Evolutionary conservation across 2,329 filamentous ascomycete species (phyloP).

Genomic region (Fusarium acutatum): DNA sequence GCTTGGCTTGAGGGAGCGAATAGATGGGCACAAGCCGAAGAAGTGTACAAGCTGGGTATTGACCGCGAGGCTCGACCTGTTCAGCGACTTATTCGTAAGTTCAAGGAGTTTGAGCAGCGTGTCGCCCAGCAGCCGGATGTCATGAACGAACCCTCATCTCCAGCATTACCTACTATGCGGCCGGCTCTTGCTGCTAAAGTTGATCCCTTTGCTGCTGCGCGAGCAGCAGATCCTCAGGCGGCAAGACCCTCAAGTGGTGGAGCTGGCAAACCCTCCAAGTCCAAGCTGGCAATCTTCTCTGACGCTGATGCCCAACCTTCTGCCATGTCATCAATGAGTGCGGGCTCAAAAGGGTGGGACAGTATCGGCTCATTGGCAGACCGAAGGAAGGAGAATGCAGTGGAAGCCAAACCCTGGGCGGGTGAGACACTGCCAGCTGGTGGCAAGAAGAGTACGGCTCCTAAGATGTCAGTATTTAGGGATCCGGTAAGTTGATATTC

Average conservation of each 20-base stretch:
- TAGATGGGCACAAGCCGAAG: slow-evolving; percentile 89
- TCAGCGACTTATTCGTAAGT: slow-evolving; percentile 86
- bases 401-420: slow-evolving; percentile 88
- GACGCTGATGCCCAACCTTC: slow-evolving; percentile 73
- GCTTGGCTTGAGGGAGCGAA: slow-evolving; percentile 87
- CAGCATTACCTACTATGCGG: slow-evolving; percentile 83
- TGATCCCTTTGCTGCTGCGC: slow-evolving; percentile 76
- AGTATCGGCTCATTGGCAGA: slow-evolving; percentile 87
- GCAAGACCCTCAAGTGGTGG: slow-evolving; percentile 59
- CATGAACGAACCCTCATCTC: slow-evolving; percentile 77
- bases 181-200: slow-evolving; percentile 86
- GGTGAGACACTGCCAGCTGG: slow-evolving; percentile 90
- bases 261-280: slow-evolving; percentile 71
- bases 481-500: slow-evolving; percentile 76
- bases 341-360: slow-evolving; percentile 82
- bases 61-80: slow-evolving; percentile 86
- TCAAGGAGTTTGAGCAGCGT: slow-evolving; percentile 87
- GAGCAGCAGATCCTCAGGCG: slow-evolving; percentile 71
- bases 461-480: slow-evolving; percentile 93
- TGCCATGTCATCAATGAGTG: slow-evolving; percentile 60
- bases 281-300: slow-evolving; percentile 92
- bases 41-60: slow-evolving; percentile 90
- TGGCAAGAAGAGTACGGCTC: slow-evolving; percentile 75
- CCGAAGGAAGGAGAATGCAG: slow-evolving; percentile 90
- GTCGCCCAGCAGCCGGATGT: slow-evolving; percentile 71